These are phyloP conservation scores for Vachellia collinsii DNA, from an alignment of 306 rosid genomes.

Conservation along the genomic window DNA sequence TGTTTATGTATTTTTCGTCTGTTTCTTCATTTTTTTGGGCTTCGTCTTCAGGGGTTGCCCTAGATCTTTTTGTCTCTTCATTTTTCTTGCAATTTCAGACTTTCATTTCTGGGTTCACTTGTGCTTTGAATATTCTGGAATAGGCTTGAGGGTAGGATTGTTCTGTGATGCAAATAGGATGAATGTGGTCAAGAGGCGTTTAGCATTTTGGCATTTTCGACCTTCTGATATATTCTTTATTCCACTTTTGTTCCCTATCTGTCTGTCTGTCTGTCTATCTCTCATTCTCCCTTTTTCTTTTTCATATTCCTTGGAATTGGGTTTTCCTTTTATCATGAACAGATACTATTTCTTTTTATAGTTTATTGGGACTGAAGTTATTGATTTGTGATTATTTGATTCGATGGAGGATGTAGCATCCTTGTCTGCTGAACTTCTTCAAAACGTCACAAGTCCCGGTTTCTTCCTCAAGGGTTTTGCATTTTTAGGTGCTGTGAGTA, in stretches of 20 bases:
- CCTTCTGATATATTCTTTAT: constrained; percentile 12
- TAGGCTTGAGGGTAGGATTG: constrained; percentile 30
- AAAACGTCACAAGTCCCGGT: constrained; percentile 25
- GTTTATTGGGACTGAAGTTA: constrained; percentile 36
- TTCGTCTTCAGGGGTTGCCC: constrained; percentile 1
- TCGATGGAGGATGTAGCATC: not conserved
- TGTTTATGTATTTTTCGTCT: constrained; percentile 35
- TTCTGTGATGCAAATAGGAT: constrained; percentile 3
- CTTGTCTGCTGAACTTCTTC: constrained; percentile 31
- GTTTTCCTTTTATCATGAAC: constrained; percentile 11
- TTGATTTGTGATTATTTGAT: constrained; percentile 21
- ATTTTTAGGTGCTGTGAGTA: constrained; percentile 27
- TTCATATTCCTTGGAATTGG: not conserved
- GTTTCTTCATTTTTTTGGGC: not conserved
- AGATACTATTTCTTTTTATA: not conserved
- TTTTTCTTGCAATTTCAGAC: not conserved
- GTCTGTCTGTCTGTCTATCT: not conserved
- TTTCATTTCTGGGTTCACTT: not conserved
- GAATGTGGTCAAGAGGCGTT: constrained; percentile 19
- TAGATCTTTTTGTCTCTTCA: not conserved
- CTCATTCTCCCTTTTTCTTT: not conserved
- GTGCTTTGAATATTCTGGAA: not conserved
- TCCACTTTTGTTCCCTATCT: not conserved
- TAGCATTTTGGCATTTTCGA: constrained; percentile 24
- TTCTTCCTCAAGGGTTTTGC: constrained; percentile 24